phyloP scores from a whole-genome alignment of 176 grass and related monocot species.

The Aegilops bicornis region DNA sequence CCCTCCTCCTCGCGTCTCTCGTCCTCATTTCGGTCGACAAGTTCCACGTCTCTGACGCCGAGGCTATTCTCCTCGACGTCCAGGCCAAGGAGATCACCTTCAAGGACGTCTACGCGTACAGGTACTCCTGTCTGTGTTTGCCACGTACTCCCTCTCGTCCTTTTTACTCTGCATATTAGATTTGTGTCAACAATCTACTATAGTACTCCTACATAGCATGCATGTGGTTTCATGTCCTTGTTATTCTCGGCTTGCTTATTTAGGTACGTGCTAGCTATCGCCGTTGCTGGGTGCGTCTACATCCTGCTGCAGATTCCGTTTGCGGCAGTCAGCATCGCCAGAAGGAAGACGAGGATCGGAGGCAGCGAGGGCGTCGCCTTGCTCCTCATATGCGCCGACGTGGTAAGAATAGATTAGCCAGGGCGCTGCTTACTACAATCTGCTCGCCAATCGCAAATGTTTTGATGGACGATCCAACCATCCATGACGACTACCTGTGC shows the following conservation, averaged over 20 bases:
- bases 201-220: too few species aligned
- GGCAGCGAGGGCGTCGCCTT: not conserved
- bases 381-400: conserved; percentile 3
- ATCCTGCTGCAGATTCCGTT: conserved; percentile 11
- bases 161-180: too few species aligned
- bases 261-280: conserved; percentile 18
- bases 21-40: not conserved
- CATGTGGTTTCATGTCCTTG: not conserved
- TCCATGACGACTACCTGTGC: too few species aligned
- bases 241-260: not conserved
- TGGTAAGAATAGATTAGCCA: not conserved
- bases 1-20: conserved; percentile 18
- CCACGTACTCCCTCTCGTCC: too few species aligned
- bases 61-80: too few species aligned
- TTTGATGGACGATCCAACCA: not conserved
- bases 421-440: too few species aligned
- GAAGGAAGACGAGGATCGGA: not conserved
- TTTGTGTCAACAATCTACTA: too few species aligned
- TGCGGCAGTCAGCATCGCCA: not conserved
- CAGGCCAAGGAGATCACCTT: not conserved
- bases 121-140: not conserved
- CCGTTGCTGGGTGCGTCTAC: conserved; percentile 23
- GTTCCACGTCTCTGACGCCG: not conserved
- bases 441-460: too few species aligned
- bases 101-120: conserved; percentile 28